Evolutionary conservation across 805 yeast genomes (phyloP).

Genomic region (Schwanniomyces yamadae): DNA sequence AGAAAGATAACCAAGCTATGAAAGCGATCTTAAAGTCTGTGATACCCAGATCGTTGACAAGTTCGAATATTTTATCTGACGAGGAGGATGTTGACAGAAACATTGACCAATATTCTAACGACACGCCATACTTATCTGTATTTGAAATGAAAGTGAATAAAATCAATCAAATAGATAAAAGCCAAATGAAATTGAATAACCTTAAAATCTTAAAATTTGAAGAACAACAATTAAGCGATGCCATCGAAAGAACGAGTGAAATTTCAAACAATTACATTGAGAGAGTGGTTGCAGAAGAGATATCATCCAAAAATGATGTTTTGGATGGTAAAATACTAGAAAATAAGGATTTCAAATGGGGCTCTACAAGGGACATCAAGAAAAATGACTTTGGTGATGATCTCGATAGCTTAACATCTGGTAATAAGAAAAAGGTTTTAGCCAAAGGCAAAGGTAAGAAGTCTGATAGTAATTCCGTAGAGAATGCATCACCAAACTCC

Average conservation of each 20-base stretch:
- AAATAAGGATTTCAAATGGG: constrained; percentile 29
- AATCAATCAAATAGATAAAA: constrained; percentile 11
- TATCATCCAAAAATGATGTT: constrained; percentile 23
- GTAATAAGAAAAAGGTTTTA: constrained; percentile 7
- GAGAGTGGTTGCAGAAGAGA: constrained; percentile 35
- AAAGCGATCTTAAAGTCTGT: constrained; percentile 4
- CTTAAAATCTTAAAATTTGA: constrained; percentile 18
- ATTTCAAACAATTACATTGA: constrained; percentile 33
- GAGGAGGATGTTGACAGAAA: constrained; percentile 5
- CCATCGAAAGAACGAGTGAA: constrained; percentile 18
- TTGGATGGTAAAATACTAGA: constrained; percentile 22
- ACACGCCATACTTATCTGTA: constrained; percentile 4
- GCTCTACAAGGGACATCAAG: constrained; percentile 22
- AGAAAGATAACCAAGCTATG: constrained; percentile 1
- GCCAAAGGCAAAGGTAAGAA: constrained; percentile 7
- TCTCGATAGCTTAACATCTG: constrained; percentile 5
- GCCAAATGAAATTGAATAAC: constrained; percentile 11
- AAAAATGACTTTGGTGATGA: constrained; percentile 14
- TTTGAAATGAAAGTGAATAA: constrained; percentile 13
- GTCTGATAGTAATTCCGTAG: constrained; percentile 4
- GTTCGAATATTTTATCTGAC: constrained; percentile 3
- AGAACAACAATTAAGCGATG: constrained; percentile 14
- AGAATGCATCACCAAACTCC: background rate
- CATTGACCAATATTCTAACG: constrained; percentile 1
- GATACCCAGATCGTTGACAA: constrained; percentile 4